Evolutionary conservation across 345 rosid genomes (phyloP).

Genomic region (Salix koriyanagi): DNA sequence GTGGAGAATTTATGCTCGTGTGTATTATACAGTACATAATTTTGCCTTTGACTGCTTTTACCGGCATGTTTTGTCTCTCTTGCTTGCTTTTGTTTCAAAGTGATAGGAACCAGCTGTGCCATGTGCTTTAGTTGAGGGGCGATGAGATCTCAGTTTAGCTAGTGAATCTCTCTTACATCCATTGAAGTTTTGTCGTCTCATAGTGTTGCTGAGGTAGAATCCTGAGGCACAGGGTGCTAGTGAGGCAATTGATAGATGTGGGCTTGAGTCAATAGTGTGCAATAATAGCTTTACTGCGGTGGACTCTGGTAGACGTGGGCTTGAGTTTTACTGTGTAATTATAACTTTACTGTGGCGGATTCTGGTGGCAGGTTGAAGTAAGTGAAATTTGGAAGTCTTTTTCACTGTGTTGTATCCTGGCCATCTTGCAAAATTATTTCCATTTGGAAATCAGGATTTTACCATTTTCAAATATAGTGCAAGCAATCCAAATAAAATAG

Average conservation of each 20-base stretch:
- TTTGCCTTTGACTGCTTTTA: slow-evolving; percentile 13
- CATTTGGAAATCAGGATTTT: background rate
- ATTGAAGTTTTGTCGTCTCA: background rate
- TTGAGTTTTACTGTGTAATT: background rate
- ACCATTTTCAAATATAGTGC: background rate
- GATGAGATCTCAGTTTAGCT: background rate
- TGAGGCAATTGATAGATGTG: background rate
- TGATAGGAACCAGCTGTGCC: background rate
- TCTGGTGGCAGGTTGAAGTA: background rate
- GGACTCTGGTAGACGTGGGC: background rate
- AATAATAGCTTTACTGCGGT: background rate
- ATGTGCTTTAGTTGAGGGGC: background rate
- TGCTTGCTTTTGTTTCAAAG: slow-evolving; percentile 7
- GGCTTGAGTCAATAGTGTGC: background rate
- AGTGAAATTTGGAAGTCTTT: background rate
- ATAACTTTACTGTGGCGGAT: background rate
- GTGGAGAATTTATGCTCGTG: background rate
- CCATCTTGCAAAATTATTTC: background rate
- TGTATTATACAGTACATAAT: background rate
- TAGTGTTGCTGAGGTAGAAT: background rate
- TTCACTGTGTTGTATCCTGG: background rate
- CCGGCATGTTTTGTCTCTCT: background rate
- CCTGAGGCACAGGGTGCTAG: background rate
- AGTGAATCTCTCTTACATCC: no score
- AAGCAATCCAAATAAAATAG: background rate